Base-by-base conservation (phyloP, 148 eudicot species). In the Amaranthus cruentus region DNA sequence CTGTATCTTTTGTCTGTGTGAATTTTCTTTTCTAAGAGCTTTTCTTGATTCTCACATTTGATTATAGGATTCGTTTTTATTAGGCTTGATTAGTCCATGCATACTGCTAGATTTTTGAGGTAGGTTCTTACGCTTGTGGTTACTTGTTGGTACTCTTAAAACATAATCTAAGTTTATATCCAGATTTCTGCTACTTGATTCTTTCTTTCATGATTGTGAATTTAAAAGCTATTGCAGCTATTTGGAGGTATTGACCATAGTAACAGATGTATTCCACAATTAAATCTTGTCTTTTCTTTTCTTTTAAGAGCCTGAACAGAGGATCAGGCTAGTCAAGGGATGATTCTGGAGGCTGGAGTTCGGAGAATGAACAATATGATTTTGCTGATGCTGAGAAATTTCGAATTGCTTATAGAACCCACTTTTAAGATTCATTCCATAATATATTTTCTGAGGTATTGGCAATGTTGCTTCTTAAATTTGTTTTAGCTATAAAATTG, bases 391-490 rank as follows among this genome's bases (percentile, higher is more conserved):
- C 83, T 42, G 82, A 84, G 68, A 81, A 85, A 51, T 86, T 87
- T 76, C 81, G 84, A 84, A 76, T 78, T 79, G 80, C 92, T 78
- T 75, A 81, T 73, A 79, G 71, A 77, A 73, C 82, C 66, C 77
- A 91, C 60, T 94, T 94, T 78, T 89, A 97, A 47, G 76, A 80
- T 70, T 87, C 98, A 70, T 94, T 94, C 78, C 96, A 91, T 62
- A 94, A 87, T 75, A 87, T 88, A 66, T 91, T 94, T 79, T 83
- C 93, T 38, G 96, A 94, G 98, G 98, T 94, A 84, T 69, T 79
- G 66, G 49, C 61, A 46, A 9, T 7, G 12, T 57, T 70, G 13
- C 12, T 50, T 43, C 38, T 13, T 43, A 38, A 13, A 43, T 49
- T 59, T 14, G 3, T 42, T 82, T 75, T 75, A 8, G 65, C 47